Evolutionary conservation across 1,284 basidiomycete species (phyloP).

Genomic region (Gomphus sp.): DNA sequence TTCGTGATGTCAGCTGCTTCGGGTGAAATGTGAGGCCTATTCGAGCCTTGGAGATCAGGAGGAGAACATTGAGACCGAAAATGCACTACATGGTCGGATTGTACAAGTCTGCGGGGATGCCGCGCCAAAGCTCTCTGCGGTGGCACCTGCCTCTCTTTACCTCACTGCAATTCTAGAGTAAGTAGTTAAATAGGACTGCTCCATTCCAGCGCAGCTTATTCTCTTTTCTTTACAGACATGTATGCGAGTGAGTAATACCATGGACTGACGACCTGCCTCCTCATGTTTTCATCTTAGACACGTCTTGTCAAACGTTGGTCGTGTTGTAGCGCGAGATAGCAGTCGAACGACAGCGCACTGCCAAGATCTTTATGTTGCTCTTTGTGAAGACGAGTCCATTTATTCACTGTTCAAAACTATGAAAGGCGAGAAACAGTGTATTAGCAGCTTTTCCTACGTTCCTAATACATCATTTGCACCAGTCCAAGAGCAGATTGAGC

Average conservation of each 20-base stretch:
- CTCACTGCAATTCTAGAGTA: constrained; percentile 90
- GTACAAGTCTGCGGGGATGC: constrained; percentile 26
- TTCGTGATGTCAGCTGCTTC: constrained; percentile 44
- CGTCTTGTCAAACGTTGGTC: constrained; percentile 71
- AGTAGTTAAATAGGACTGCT: constrained; percentile 26
- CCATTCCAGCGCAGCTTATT: constrained; percentile 12
- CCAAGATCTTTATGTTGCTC: constrained; percentile 75
- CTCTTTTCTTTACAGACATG: constrained; percentile 37
- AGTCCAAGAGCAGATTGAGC: constrained; percentile 75
- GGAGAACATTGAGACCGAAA: constrained; percentile 60
- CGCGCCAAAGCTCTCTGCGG: constrained; percentile 44
- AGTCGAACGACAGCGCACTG: constrained; percentile 66
- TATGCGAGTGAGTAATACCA: constrained; percentile 63
- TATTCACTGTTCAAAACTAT: constrained; percentile 81
- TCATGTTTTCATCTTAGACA: constrained; percentile 42
- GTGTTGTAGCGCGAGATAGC: constrained; percentile 77
- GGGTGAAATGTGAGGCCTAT: constrained; percentile 77
- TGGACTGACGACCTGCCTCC: constrained; percentile 3
- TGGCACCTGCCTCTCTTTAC: constrained; percentile 82
- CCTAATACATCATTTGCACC: constrained; percentile 5
- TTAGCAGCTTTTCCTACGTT: neutral
- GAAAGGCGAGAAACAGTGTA: constrained; percentile 47
- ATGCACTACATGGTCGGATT: constrained; percentile 50
- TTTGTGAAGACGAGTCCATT: constrained; percentile 81
- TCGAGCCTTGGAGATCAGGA: constrained; percentile 77